phyloP scores from a whole-genome alignment of 305 asterid species.

The Solanum hybrid region DNA sequence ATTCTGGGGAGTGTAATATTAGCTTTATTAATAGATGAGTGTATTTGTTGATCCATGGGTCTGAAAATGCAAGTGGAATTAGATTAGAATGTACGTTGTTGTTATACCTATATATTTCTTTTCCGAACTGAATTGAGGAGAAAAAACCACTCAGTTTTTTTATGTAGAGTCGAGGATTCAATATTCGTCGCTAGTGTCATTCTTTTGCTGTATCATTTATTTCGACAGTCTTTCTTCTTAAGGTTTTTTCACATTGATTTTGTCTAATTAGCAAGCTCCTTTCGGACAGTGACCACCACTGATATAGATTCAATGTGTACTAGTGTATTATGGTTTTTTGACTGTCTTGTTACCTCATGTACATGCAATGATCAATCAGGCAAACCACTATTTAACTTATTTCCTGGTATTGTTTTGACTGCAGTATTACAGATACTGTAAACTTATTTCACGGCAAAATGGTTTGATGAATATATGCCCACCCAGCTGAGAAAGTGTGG shows the following conservation, averaged over 20 bases:
- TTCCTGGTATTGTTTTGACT: neutral
- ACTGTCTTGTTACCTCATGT: neutral
- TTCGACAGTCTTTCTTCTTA: neutral
- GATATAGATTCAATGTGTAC: neutral
- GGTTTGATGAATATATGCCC: neutral
- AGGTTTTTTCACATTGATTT: neutral
- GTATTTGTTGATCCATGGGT: neutral
- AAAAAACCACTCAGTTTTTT: neutral
- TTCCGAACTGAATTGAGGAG: neutral
- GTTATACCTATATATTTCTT: neutral
- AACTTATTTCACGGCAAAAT: neutral
- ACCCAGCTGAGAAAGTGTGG: neutral
- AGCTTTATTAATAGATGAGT: neutral
- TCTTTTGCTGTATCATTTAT: neutral
- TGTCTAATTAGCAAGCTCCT: neutral
- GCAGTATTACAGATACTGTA: neutral
- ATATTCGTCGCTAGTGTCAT: neutral
- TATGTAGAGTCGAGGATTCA: neutral
- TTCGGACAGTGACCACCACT: neutral
- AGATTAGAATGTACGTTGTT: neutral
- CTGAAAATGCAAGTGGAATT: neutral
- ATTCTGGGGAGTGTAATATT: neutral
- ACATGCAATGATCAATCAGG: neutral
- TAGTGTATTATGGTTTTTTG: neutral
- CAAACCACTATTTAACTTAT: neutral